phyloP scores from a whole-genome alignment of 2,329 filamentous ascomycete species.

The Apiospora pterosperma region DNA sequence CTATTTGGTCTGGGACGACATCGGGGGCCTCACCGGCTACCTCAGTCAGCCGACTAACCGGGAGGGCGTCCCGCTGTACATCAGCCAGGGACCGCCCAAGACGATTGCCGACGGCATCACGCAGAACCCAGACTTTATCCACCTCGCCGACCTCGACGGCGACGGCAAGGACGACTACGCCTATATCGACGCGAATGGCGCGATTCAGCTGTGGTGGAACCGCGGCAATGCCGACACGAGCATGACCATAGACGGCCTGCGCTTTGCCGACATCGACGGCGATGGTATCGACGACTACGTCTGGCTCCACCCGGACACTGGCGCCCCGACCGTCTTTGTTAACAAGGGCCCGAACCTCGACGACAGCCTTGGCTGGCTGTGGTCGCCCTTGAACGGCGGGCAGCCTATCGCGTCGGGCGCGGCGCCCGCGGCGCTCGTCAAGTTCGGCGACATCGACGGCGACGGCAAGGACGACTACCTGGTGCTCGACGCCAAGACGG shows the following conservation, averaged over 20 bases:
- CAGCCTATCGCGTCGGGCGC: constrained; percentile 12
- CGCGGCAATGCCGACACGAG: constrained; percentile 1
- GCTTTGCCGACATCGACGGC: constrained; percentile 13
- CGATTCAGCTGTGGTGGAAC: too few relatives aligned
- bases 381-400: constrained; percentile 6
- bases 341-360: background rate
- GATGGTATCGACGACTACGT: constrained; percentile 14
- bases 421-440: constrained; percentile 8
- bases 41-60: too few relatives aligned
- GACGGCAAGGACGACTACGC: constrained; percentile 19
- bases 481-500: constrained; percentile 9
- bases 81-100: too few relatives aligned
- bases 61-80: too few relatives aligned
- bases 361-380: constrained; percentile 6
- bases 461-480: constrained; percentile 13
- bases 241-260: constrained; percentile 10
- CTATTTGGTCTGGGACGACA: too few relatives aligned
- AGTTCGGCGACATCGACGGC: constrained; percentile 13
- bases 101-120: too few relatives aligned
- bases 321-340: constrained; percentile 7
- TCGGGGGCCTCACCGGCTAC: too few relatives aligned
- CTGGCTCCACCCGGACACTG: constrained; percentile 11
- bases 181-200: constrained; percentile 7
- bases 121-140: constrained; percentile 13
- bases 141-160: constrained; percentile 5